phyloP scores from a whole-genome alignment of 352 stramenopile species.

The Phytopythium kandeliae region DNA sequence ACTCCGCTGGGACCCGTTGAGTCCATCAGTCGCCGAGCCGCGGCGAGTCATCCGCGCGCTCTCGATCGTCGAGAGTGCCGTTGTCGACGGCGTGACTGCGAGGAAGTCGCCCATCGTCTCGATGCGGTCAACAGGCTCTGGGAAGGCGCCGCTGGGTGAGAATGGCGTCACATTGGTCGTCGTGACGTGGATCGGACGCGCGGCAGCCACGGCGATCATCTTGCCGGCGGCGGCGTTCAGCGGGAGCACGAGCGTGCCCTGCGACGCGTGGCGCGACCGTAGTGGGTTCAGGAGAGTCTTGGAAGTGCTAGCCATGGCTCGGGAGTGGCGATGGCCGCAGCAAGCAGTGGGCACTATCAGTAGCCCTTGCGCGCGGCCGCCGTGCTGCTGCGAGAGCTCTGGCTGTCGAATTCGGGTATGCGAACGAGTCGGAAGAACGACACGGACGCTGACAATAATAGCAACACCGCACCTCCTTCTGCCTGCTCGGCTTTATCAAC shows the following conservation, averaged over 20 bases:
- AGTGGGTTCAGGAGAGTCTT: conserved; percentile 1
- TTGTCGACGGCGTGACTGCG: background rate
- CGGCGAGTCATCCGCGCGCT: background rate
- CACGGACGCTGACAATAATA: too few species aligned
- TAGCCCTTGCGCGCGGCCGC: background rate
- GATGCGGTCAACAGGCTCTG: background rate
- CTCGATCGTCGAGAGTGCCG: background rate
- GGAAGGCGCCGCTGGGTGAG: background rate
- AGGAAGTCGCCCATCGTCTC: background rate
- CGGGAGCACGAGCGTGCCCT: conserved; percentile 4
- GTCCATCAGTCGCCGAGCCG: background rate
- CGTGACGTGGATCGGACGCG: background rate
- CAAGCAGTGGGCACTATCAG: background rate
- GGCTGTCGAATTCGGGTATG: too few species aligned
- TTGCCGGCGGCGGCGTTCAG: background rate
- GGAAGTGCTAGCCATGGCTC: background rate
- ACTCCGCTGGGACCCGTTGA: background rate
- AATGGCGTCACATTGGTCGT: conserved; percentile 2
- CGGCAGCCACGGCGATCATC: conserved; percentile 5
- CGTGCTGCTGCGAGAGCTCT: too few species aligned
- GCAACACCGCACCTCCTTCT: too few species aligned
- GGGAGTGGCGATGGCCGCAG: background rate
- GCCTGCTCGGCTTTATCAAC: too few species aligned
- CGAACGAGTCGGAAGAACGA: too few species aligned
- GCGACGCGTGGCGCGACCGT: conserved; percentile 5